Base-by-base conservation (phyloP, 2,329 filamentous ascomycete species). In the Apiospora sp. region DNA sequence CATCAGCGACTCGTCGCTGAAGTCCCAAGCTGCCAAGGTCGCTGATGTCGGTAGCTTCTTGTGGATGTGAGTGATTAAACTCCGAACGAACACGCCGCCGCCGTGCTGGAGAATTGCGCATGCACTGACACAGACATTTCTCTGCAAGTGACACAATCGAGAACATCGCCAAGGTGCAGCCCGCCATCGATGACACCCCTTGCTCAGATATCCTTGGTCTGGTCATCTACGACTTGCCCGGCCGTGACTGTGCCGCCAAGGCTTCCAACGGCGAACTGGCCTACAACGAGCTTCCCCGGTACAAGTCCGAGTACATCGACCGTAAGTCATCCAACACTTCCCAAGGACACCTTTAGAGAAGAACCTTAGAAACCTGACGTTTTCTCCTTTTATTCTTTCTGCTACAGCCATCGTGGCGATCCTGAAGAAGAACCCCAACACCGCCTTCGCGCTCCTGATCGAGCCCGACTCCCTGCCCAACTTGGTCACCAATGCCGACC, bases 391-490 rank as follows among this genome's bases (percentile, higher is more conserved):
- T 54, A 1, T 8, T 68, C 24, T n/a, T 7, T 27, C 14, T 41
- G 1, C 16, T 27, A 48, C 69, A 81, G 79, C 81, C 78, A 77
- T 88, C 78, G 85, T 86, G 74, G 77, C 78, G 8, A 83, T 85
- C 74, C 77, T 88, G 70, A 78, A 86, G 76, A 77, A 81, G 68
- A 86, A 85, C 80, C 83, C 84, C 64, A 85, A 88, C 76, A 81
- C 84, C 44, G 84, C 83, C 73, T 83, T 82, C 72, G 80, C 85
- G 68, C 83, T 88, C 41, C 80, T 87, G 70, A 84, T 88, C 72
- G 86, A 90, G 82, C 88, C 89, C 49, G 88, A 90, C 80, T 89
- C 87, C 44, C 84, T 90, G 41, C 87, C 88, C 73, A 90, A 90
- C 83, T 82, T 90, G 78, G 86, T 90, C 70, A 90, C 88, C 78